Percentiles rank a stretch among this genome's conserved stretches.
Evolutionary conservation across 192 early-diverging fungal species (phyloP).

Genomic region (Podila clonocystis): DNA sequence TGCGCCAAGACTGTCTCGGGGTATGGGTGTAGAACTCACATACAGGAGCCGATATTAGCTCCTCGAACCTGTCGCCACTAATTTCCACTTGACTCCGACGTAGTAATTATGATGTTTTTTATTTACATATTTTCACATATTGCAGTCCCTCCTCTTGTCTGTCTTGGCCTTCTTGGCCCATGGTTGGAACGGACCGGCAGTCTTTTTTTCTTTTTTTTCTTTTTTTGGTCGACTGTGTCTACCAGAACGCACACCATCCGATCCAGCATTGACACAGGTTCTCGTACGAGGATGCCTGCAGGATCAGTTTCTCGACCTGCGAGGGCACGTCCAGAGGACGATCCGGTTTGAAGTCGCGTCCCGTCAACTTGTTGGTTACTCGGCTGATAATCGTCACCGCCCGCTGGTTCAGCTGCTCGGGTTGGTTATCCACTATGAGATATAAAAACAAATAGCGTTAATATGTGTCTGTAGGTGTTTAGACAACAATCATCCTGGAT

Average conservation of each 20-base stretch:
- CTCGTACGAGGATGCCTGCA: conserved; percentile 89
- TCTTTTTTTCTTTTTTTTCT: neutral
- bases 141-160: no score
- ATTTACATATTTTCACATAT: no score
- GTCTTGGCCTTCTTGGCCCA: neutral
- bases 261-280: conserved; percentile 86
- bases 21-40: no score
- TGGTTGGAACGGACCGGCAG: neutral
- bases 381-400: conserved; percentile 89
- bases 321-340: conserved; percentile 79
- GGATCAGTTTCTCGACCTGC: conserved; percentile 91
- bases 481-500: no score
- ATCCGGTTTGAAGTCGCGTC: conserved; percentile 90
- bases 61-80: no score
- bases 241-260: conserved; percentile 71
- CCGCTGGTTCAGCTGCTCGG: conserved; percentile 75
- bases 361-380: conserved; percentile 93
- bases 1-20: no score
- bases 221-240: conserved; percentile 5
- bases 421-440: conserved; percentile 60
- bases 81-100: no score
- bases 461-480: no score
- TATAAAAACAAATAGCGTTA: no score
- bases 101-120: no score
- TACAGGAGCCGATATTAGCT: no score